Conservation (phyloP, 306 rosid species). For the Rosa lucieae region DNA sequence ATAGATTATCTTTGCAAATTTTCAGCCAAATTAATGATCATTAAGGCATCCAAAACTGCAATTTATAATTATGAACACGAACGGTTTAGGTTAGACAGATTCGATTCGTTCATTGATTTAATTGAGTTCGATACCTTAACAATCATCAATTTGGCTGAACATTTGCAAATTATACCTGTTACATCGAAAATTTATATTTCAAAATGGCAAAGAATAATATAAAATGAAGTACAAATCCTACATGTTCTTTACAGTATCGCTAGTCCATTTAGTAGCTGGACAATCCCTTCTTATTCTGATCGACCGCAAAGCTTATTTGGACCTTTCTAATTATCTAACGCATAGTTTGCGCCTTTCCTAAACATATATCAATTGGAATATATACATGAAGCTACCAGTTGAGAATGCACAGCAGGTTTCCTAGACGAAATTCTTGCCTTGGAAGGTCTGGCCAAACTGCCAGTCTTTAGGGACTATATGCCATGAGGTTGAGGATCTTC, state of each 20-base stretch:
- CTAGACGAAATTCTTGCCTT: background rate
- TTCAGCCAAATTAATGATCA: too few relatives aligned
- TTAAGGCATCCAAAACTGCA: too few relatives aligned
- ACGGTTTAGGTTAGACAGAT: too few relatives aligned
- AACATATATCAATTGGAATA: background rate
- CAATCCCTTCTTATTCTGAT: background rate
- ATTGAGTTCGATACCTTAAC: too few relatives aligned
- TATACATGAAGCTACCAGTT: background rate
- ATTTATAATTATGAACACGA: too few relatives aligned
- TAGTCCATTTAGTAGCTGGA: background rate
- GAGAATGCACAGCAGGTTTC: background rate
- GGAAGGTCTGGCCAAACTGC: conserved; percentile 9
- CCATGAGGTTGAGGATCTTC: conserved; percentile 7
- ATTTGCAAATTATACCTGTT: background rate
- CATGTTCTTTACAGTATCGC: background rate
- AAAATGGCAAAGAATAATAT: background rate
- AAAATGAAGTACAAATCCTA: background rate
- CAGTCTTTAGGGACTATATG: background rate
- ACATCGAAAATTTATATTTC: background rate
- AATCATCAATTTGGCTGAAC: too few relatives aligned
- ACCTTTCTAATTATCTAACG: background rate
- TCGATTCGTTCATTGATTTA: too few relatives aligned
- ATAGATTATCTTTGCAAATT: too few relatives aligned
- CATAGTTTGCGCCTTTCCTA: background rate
- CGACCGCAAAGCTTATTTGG: background rate